A percentile compares a stretch with the other conserved stretches of the same genome.
Conservation (phyloP, 306 rosid species). For the Hippophae tibetana region DNA sequence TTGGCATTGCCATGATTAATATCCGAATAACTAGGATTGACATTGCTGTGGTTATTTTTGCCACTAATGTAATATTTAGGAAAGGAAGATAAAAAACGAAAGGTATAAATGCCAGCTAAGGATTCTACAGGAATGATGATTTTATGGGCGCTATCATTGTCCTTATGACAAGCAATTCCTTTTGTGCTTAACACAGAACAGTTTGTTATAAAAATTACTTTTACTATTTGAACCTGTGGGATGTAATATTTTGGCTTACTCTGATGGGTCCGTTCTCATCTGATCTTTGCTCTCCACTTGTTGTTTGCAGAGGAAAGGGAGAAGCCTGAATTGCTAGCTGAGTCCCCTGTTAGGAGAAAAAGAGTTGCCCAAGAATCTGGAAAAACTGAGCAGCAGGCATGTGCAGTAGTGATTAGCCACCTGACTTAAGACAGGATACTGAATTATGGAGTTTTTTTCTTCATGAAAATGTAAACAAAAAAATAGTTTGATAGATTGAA, state of each 20-base stretch:
- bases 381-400: conserved; percentile 93
- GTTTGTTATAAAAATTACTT: neutral
- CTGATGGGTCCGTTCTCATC: conserved; percentile 14
- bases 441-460: conserved; percentile 2
- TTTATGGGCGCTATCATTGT: too few relatives aligned
- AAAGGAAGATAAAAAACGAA: too few relatives aligned
- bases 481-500: too few relatives aligned
- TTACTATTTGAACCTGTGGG: neutral
- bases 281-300: too few relatives aligned
- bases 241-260: neutral
- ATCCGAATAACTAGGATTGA: too few relatives aligned
- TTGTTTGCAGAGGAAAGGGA: conserved; percentile 82
- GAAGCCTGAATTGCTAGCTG: conserved; percentile 88
- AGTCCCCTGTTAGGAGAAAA: conserved; percentile 81
- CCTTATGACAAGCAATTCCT: too few relatives aligned
- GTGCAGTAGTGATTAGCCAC: conserved; percentile 11
- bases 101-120: too few relatives aligned
- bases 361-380: conserved; percentile 87
- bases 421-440: conserved; percentile 8
- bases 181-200: too few relatives aligned
- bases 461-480: neutral
- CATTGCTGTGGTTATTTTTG: too few relatives aligned
- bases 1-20: too few relatives aligned
- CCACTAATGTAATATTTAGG: too few relatives aligned
- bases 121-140: too few relatives aligned